Evolutionary conservation across 2,329 filamentous ascomycete genomes (phyloP).

Genomic region (Grosmannia penicillata): DNA sequence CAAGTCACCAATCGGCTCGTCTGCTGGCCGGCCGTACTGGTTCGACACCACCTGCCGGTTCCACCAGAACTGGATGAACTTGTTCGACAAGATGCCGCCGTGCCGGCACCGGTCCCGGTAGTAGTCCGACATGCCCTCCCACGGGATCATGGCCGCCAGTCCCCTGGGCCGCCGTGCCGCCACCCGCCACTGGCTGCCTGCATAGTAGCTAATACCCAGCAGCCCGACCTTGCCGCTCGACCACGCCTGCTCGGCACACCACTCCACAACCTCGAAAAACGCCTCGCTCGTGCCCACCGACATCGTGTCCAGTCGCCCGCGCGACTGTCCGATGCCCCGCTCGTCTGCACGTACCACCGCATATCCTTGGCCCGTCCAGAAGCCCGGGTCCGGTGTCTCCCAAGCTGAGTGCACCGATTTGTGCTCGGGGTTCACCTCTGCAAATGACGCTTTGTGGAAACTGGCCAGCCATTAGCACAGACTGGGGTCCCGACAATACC

Average conservation of each 20-base stretch:
- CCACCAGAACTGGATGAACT: slow-evolving; percentile 52
- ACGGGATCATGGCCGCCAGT: slow-evolving; percentile 31
- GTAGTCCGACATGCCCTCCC: slow-evolving; percentile 39
- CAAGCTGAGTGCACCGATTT: slow-evolving; percentile 38
- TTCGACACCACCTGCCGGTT: slow-evolving; percentile 50
- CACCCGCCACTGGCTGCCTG: slow-evolving; percentile 31
- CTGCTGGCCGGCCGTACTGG: slow-evolving; percentile 44
- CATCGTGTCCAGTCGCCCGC: slow-evolving; percentile 33
- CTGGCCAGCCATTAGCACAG: slow-evolving; percentile 8
- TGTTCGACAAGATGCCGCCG: slow-evolving; percentile 44
- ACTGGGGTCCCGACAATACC: no score
- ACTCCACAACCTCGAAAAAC: slow-evolving; percentile 34
- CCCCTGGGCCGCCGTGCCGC: slow-evolving; percentile 30
- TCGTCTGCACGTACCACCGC: slow-evolving; percentile 39
- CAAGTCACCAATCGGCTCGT: slow-evolving; percentile 2
- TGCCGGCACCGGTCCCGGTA: slow-evolving; percentile 44
- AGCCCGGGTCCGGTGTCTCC: slow-evolving; percentile 43
- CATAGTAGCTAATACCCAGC: slow-evolving; percentile 33
- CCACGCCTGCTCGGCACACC: slow-evolving; percentile 31
- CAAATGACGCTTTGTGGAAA: slow-evolving; percentile 25
- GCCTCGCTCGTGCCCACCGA: slow-evolving; percentile 29
- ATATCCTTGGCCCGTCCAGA: slow-evolving; percentile 40
- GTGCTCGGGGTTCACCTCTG: slow-evolving; percentile 38
- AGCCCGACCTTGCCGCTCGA: slow-evolving; percentile 32
- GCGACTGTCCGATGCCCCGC: slow-evolving; percentile 30